Conservation (phyloP, 768 basidiomycete species). For the Stropharia rugosoannulata region DNA sequence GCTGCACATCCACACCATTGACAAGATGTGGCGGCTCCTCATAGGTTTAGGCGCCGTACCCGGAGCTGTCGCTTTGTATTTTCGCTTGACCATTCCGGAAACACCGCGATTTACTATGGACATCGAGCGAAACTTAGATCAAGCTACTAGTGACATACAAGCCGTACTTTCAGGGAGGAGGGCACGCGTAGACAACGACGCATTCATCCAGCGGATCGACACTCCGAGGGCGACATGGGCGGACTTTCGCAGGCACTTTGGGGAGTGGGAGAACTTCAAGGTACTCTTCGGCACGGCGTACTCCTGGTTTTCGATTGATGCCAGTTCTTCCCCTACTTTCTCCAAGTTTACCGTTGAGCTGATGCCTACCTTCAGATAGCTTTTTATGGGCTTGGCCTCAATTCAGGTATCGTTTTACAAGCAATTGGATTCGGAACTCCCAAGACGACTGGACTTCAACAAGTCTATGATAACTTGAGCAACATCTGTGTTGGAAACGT, state of each 20-base stretch:
- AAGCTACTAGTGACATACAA: slow-evolving; percentile 73
- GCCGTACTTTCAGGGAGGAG: slow-evolving; percentile 55
- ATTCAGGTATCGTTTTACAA: slow-evolving; percentile 71
- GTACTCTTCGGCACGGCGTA: slow-evolving; percentile 76
- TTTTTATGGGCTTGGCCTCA: slow-evolving; percentile 88
- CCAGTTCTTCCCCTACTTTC: slow-evolving; percentile 28
- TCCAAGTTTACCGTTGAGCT: neutral
- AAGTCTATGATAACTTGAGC: slow-evolving; percentile 55
- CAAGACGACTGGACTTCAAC: slow-evolving; percentile 25
- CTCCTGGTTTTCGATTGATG: slow-evolving; percentile 89
- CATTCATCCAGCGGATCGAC: slow-evolving; percentile 55
- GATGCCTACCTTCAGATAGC: slow-evolving; percentile 53
- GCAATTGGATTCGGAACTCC: slow-evolving; percentile 73
- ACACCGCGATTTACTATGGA: slow-evolving; percentile 93
- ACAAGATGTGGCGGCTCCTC: slow-evolving; percentile 83
- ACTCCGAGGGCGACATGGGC: slow-evolving; percentile 65
- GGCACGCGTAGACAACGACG: slow-evolving; percentile 51
- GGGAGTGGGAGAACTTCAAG: slow-evolving; percentile 77
- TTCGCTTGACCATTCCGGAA: slow-evolving; percentile 91
- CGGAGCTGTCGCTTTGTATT: slow-evolving; percentile 79
- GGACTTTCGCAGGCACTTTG: slow-evolving; percentile 72
- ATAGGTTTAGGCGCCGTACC: slow-evolving; percentile 89
- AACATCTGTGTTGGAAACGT: slow-evolving; percentile 76
- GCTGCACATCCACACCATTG: slow-evolving; percentile 49
- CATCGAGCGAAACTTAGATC: slow-evolving; percentile 79